Conservation (phyloP, 305 asterid species). For the Solanum hybrid region DNA sequence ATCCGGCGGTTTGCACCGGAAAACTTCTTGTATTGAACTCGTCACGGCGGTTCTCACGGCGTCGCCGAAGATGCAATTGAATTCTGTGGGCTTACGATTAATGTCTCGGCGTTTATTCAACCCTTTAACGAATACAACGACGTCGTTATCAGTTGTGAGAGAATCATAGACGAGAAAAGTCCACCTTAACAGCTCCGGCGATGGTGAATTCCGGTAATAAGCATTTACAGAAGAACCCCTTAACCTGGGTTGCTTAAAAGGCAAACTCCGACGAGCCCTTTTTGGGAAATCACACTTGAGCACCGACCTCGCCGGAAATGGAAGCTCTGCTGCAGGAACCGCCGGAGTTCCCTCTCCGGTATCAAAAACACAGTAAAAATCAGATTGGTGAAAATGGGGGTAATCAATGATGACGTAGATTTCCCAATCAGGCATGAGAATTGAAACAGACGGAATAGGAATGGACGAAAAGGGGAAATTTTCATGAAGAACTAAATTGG, state of each 20-base stretch:
- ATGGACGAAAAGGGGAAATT: neutral
- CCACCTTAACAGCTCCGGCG: conserved; percentile 38
- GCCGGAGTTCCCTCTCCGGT: conserved; percentile 36
- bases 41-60: conserved; percentile 52
- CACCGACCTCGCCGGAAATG: conserved; percentile 45
- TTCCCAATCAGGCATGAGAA: conserved; percentile 76
- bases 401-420: conserved; percentile 44
- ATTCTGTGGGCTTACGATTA: conserved; percentile 39
- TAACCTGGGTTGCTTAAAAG: conserved; percentile 46
- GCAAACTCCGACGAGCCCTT: conserved; percentile 35
- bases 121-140: conserved; percentile 69
- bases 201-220: conserved; percentile 6
- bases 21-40: conserved; percentile 69
- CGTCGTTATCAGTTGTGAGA: conserved; percentile 54
- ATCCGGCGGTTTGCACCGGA: conserved; percentile 62
- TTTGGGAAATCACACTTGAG: conserved; percentile 42
- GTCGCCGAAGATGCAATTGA: conserved; percentile 53
- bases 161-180: conserved; percentile 53
- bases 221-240: neutral
- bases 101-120: conserved; percentile 48
- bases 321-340: conserved; percentile 27
- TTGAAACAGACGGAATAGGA: conserved; percentile 26
- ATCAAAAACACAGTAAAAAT: conserved; percentile 35
- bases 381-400: neutral
- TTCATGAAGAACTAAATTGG: conserved; percentile 3